Evolutionary conservation across 768 basidiomycete genomes (phyloP).

Genomic region (Pleurotus eryngii): DNA sequence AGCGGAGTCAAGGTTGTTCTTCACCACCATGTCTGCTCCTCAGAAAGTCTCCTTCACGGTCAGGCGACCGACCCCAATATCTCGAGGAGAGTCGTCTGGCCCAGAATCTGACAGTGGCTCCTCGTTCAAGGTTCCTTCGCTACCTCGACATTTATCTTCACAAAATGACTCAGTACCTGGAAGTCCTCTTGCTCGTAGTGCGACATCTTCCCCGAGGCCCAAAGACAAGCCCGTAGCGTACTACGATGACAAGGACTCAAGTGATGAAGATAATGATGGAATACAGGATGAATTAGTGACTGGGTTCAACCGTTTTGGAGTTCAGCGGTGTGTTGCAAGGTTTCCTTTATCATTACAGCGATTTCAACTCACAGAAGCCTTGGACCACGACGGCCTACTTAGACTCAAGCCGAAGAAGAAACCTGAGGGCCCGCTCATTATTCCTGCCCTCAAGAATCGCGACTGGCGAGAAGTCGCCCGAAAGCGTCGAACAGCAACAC

Average conservation of each 20-base stretch:
- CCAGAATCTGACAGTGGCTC: constrained; percentile 55
- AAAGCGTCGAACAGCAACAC: constrained; percentile 40
- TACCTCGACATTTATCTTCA: constrained; percentile 54
- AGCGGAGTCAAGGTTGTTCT: background rate
- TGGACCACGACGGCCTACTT: constrained; percentile 17
- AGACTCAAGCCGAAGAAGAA: constrained; percentile 46
- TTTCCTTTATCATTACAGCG: constrained; percentile 30
- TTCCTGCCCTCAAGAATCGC: constrained; percentile 80
- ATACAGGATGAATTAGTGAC: constrained; percentile 66
- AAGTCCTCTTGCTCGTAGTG: constrained; percentile 54
- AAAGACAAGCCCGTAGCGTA: constrained; percentile 15
- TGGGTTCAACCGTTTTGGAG: constrained; percentile 68
- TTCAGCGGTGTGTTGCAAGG: constrained; percentile 75
- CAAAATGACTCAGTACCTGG: constrained; percentile 39
- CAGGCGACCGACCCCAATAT: constrained; percentile 70
- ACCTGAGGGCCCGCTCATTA: constrained; percentile 68
- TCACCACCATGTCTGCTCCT: constrained; percentile 14
- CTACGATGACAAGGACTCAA: constrained; percentile 41
- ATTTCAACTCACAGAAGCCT: constrained; percentile 74
- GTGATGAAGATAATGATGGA: constrained; percentile 56
- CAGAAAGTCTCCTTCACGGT: constrained; percentile 79
- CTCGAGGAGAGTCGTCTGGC: constrained; percentile 60
- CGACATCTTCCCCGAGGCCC: constrained; percentile 43
- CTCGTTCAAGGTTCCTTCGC: constrained; percentile 53
- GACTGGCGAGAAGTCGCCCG: constrained; percentile 87